Evolutionary conservation across 129 eudicot genomes (phyloP).

Genomic region (Artemisia tridentata): DNA sequence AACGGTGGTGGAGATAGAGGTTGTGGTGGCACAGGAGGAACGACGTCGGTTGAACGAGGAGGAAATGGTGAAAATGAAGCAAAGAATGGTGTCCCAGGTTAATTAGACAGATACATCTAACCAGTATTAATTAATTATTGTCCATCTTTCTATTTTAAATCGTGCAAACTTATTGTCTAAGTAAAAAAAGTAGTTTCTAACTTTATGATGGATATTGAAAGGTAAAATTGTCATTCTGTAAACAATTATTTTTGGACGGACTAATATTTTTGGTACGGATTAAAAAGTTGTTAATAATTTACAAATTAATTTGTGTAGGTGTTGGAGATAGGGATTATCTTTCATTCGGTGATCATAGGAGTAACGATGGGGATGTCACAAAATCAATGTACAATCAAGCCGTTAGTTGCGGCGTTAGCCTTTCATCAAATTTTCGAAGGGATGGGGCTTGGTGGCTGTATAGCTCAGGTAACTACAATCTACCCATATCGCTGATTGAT

Average conservation of each 20-base stretch:
- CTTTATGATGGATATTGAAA: no score
- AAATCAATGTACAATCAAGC: conserved; percentile 72
- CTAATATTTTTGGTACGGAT: no score
- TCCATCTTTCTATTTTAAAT: not conserved
- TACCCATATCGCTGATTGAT: not conserved
- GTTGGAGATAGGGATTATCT: conserved; percentile 80
- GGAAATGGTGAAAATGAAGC: conserved; percentile 57
- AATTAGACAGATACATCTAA: no score
- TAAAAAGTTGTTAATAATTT: no score
- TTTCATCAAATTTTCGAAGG: conserved; percentile 85
- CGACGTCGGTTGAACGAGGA: conserved; percentile 38
- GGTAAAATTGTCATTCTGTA: no score
- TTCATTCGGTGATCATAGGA: conserved; percentile 78
- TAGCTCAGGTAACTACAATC: conserved; percentile 61
- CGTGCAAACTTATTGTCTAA: no score
- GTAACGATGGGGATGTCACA: conserved; percentile 89
- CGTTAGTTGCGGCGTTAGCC: conserved; percentile 74
- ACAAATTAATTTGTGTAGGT: conserved; percentile 17
- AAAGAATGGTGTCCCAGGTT: conserved; percentile 61
- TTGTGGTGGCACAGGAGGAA: conserved; percentile 26
- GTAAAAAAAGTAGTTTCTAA: no score
- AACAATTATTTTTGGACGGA: no score
- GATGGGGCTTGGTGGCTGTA: conserved; percentile 88
- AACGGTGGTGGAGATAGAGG: conserved; percentile 29
- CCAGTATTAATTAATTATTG: not conserved